Evolutionary conservation across 2,329 filamentous ascomycete species (phyloP).

Genomic region (Paecilomyces fulvus): DNA sequence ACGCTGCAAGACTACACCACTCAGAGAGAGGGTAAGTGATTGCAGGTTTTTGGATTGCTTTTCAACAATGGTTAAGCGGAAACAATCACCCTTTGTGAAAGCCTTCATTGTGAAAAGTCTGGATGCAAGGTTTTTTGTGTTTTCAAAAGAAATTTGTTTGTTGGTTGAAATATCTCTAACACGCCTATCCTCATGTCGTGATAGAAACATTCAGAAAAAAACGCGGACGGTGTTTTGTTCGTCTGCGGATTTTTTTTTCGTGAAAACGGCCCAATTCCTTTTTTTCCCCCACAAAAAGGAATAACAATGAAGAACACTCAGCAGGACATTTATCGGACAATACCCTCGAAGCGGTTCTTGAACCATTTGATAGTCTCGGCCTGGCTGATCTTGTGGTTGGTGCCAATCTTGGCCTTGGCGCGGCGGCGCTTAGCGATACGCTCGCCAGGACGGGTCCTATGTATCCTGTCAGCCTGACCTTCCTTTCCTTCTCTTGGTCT

Average conservation of each 20-base stretch:
- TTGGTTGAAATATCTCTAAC: conserved; percentile 28
- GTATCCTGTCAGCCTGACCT: conserved; percentile 19
- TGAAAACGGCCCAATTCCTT: conserved; percentile 17
- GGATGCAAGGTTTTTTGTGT: conserved; percentile 25
- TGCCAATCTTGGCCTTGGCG: conserved; percentile 75
- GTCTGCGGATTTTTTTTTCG: conserved; percentile 20
- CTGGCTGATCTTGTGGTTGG: conserved; percentile 87
- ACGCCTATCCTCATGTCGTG: conserved; percentile 32
- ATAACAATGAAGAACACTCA: conserved; percentile 6
- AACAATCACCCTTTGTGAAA: conserved; percentile 47
- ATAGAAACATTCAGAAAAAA: conserved; percentile 21
- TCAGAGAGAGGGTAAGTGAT: neutral
- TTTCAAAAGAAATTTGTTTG: conserved; percentile 14
- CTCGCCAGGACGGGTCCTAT: conserved; percentile 88
- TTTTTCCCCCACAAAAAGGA: conserved; percentile 11
- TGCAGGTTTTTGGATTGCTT: conserved; percentile 10
- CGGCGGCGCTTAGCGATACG: conserved; percentile 93
- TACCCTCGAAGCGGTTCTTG: conserved; percentile 93
- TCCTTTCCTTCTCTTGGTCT: neutral
- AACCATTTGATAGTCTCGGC: conserved; percentile 97
- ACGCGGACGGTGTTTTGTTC: conserved; percentile 16
- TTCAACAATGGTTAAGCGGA: conserved; percentile 52
- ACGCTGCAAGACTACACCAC: neutral
- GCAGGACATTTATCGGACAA: conserved; percentile 73
- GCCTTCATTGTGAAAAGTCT: conserved; percentile 48